phyloP scores from a whole-genome alignment of 805 yeast genomes.

The Zygotorulaspora danielsina region DNA sequence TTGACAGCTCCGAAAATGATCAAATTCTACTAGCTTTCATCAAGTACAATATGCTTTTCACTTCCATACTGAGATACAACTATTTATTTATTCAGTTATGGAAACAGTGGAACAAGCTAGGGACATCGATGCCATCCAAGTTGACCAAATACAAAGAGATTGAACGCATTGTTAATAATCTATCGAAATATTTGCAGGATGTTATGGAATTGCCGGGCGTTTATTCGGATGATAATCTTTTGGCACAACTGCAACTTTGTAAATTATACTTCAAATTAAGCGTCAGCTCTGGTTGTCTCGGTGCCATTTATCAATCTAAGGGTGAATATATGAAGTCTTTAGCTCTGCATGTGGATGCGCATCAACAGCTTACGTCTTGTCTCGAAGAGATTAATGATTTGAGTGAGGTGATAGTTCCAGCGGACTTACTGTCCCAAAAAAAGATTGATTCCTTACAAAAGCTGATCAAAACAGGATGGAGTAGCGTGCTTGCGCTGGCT shows the following conservation, averaged over 20 bases:
- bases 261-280: slow-evolving; percentile 22
- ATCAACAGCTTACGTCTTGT: slow-evolving; percentile 18
- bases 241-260: slow-evolving; percentile 30
- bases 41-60: slow-evolving; percentile 59
- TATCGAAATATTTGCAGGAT: slow-evolving; percentile 51
- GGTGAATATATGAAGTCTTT: slow-evolving; percentile 31
- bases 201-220: slow-evolving; percentile 88
- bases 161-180: slow-evolving; percentile 38
- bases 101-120: slow-evolving; percentile 26
- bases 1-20: slow-evolving; percentile 51
- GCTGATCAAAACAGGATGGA: slow-evolving; percentile 38
- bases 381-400: slow-evolving; percentile 8
- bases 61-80: slow-evolving; percentile 70
- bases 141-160: slow-evolving; percentile 34
- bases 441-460: slow-evolving; percentile 49
- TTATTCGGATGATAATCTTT: slow-evolving; percentile 70
- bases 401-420: slow-evolving; percentile 20
- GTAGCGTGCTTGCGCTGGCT: slow-evolving; percentile 36
- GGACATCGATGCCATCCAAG: slow-evolving; percentile 24
- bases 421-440: slow-evolving; percentile 21
- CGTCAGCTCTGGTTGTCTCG: slow-evolving; percentile 28
- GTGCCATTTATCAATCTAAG: slow-evolving; percentile 27
- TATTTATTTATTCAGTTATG: slow-evolving; percentile 41
- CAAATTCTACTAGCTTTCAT: slow-evolving; percentile 74
- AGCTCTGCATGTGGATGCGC: slow-evolving; percentile 29